These are phyloP conservation scores for Colletotrichum sp. DNA, from an alignment of 2,329 filamentous ascomycete genomes.

Conservation along the genomic window DNA sequence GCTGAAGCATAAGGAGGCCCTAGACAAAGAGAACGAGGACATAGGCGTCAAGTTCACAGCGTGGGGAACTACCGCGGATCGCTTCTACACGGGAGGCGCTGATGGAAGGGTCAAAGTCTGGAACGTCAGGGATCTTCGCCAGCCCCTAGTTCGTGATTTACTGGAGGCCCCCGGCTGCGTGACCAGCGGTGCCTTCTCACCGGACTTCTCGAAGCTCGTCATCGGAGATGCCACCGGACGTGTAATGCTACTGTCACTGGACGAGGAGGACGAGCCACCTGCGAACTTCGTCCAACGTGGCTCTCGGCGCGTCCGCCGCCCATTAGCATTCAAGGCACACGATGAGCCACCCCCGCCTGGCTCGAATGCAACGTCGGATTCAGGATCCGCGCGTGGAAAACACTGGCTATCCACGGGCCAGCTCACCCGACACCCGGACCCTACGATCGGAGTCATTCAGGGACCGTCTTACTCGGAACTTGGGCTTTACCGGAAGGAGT, in stretches of 20 bases:
- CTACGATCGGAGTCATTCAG: slow-evolving; percentile 59
- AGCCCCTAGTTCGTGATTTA: slow-evolving; percentile 56
- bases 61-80: slow-evolving; percentile 61
- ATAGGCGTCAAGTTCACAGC: slow-evolving; percentile 68
- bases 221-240: slow-evolving; percentile 67
- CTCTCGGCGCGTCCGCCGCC: slow-evolving; percentile 43
- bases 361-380: slow-evolving; percentile 24
- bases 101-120: slow-evolving; percentile 68
- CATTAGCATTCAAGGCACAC: slow-evolving; percentile 55
- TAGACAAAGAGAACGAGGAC: slow-evolving; percentile 59
- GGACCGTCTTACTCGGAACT: slow-evolving; percentile 55
- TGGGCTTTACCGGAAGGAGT: slow-evolving; percentile 50
- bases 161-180: slow-evolving; percentile 61
- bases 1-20: slow-evolving; percentile 54
- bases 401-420: slow-evolving; percentile 43
- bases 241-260: slow-evolving; percentile 58
- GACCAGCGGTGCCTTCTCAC: slow-evolving; percentile 63
- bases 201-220: slow-evolving; percentile 57
- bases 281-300: slow-evolving; percentile 34
- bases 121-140: slow-evolving; percentile 55
- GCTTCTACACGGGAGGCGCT: slow-evolving; percentile 68
- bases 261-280: slow-evolving; percentile 43
- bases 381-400: slow-evolving; percentile 30
- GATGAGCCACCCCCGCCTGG: slow-evolving; percentile 47
- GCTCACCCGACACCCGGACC: slow-evolving; percentile 48